phyloP scores from a whole-genome alignment of 306 rosid genomes.

The Nissolia schottii region DNA sequence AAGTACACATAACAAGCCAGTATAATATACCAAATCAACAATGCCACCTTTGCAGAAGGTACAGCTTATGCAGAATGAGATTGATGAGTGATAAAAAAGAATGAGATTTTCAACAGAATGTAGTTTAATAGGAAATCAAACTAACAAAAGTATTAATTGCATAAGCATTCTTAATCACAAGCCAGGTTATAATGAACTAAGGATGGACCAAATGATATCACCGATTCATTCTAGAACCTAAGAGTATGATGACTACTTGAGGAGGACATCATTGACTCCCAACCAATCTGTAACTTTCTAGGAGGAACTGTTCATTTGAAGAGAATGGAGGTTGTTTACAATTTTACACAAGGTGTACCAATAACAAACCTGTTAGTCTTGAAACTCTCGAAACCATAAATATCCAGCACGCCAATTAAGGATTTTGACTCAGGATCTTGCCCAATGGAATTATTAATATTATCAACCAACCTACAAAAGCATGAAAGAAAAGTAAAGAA shows the following conservation, averaged over 20 bases:
- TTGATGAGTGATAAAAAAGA: neutral
- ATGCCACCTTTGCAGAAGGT: neutral
- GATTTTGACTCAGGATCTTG: constrained; percentile 82
- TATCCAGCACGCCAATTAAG: constrained; percentile 92
- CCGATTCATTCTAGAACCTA: constrained; percentile 13
- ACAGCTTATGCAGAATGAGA: neutral
- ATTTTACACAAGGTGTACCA: constrained; percentile 47
- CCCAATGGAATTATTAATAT: constrained; percentile 76
- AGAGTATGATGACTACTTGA: neutral
- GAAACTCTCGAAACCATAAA: constrained; percentile 97
- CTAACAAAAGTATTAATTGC: neutral
- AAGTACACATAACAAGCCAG: neutral
- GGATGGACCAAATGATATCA: neutral
- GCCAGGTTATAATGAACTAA: neutral
- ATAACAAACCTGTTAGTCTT: constrained; percentile 90
- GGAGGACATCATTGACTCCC: constrained; percentile 1
- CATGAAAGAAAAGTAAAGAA: constrained; percentile 21
- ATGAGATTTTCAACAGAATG: neutral
- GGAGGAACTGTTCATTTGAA: constrained; percentile 17
- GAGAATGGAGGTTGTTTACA: constrained; percentile 26
- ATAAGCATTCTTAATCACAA: neutral
- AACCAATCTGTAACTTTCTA: neutral
- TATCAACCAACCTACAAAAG: constrained; percentile 77
- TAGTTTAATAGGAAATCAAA: neutral
- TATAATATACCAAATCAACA: constrained; percentile 13